Base-by-base conservation (phyloP, 192 early-diverging fungal genomes). In the Linnemannia zychae region DNA sequence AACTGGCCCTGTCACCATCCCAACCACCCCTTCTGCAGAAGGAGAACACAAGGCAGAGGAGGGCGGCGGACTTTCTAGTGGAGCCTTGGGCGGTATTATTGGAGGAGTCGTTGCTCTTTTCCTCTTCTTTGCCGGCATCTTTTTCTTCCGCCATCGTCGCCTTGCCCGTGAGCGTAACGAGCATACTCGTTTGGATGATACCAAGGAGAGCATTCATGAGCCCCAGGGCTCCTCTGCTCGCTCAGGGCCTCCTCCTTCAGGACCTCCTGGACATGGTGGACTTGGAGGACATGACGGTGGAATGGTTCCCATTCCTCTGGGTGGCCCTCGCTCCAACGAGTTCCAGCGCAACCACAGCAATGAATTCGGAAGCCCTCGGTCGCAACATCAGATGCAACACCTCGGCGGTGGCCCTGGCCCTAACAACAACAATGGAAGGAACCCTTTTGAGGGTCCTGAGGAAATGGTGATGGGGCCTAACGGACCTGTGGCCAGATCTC, bases 81-180 rank as follows among this genome's bases (percentile, higher is more conserved):
- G 34, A 20, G 77, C 73, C 31, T 49, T 85, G 47, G 83, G 70
- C 22, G 83, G 77, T 28, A 85, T 85, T 38, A 79, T 85, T 31
- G 83, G 69, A 15, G 83, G 83, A 11, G 82, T 75, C 3, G 74
- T 73, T 24, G 78, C 31, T 5, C 44, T 85, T 15, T 28, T 85
- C 9, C 46, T 85, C 24, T 3, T 85, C 17, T 31, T 85, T 17
- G 83, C 77, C 9, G n/a, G 71, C 2, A 68, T 85, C 38, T 85
- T 85, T 70, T 85, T 85, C 18, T 66, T 69, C 70, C 53, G 83
- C 44, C 50, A 79, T 38, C 83, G 83, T 57, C 83, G 83, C 31
- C 47, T 49, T 12, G 77, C 22, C 46, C 72, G 83, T 13, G 83
- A 85, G 28, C 73, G 65, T 7, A 76, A 50, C 33, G 22, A 79